Evolutionary conservation across 208 protist genomes (phyloP).

Genomic region (Trichomonas gallinae): DNA sequence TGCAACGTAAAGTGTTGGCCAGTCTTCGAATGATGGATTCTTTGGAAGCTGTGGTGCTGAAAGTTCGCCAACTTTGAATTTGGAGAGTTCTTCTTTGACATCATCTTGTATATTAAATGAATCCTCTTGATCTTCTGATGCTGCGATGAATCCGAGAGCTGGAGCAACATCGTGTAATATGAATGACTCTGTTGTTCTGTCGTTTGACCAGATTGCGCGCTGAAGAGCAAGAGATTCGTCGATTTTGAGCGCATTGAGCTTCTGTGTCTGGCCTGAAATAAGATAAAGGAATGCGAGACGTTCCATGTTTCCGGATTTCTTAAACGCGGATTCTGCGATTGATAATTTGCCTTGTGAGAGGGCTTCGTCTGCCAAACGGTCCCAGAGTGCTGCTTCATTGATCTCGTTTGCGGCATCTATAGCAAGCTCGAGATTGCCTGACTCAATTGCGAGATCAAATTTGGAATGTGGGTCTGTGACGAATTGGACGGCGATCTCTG

Average conservation of each 20-base stretch:
- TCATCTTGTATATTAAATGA: not conserved
- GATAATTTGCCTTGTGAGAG: not conserved
- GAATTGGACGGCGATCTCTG: conserved; percentile 80
- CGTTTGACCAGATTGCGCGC: not conserved
- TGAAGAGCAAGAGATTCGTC: not conserved
- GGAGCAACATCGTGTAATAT: not conserved
- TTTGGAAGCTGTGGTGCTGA: not conserved
- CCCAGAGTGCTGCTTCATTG: not conserved
- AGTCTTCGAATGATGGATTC: not conserved
- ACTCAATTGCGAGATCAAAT: conserved; percentile 92
- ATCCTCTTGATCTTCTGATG: not conserved
- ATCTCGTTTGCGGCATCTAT: conserved; percentile 53
- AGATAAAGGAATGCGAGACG: not conserved
- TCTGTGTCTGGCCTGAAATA: not conserved
- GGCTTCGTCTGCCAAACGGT: not conserved
- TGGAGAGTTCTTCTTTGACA: not conserved
- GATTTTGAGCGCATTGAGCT: not conserved
- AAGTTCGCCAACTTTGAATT: not conserved
- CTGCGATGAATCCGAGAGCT: not conserved
- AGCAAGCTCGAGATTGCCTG: conserved; percentile 79
- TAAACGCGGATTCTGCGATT: not conserved
- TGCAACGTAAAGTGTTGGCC: not conserved
- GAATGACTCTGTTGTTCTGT: not conserved
- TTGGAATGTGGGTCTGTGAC: conserved; percentile 79
- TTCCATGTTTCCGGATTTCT: not conserved